Evolutionary conservation across 2,329 filamentous ascomycete species (phyloP).

Genomic region (Penicillium sp.): DNA sequence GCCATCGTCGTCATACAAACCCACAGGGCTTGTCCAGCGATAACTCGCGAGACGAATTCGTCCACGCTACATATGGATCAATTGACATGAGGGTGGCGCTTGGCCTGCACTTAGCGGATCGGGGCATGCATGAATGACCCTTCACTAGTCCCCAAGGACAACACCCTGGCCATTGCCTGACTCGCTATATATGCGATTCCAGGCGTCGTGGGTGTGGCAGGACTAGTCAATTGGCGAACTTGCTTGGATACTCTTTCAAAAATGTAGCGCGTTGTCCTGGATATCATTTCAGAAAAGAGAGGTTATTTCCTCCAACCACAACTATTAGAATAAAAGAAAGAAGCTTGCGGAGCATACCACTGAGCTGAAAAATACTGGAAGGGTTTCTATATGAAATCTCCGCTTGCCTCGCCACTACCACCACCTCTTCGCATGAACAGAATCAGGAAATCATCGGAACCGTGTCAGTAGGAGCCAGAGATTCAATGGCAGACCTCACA

Average conservation of each 20-base stretch:
- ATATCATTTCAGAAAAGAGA: background rate
- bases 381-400: background rate
- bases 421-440: background rate
- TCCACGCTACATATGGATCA: background rate
- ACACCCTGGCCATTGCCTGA: too few relatives aligned
- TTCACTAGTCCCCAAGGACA: too few relatives aligned
- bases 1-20: background rate
- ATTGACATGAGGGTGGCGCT: background rate
- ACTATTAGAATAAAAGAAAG: background rate
- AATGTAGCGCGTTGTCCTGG: background rate
- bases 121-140: too few relatives aligned
- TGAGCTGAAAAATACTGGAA: background rate
- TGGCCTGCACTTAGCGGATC: too few relatives aligned
- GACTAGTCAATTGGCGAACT: background rate
- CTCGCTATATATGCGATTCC: too few relatives aligned
- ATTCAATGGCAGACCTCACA: slow-evolving; percentile 3
- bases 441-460: slow-evolving; percentile 1
- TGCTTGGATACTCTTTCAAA: background rate
- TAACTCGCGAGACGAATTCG: background rate
- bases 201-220: too few relatives aligned
- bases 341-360: background rate
- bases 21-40: background rate
- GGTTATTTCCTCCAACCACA: background rate
- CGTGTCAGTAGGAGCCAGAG: slow-evolving; percentile 4
- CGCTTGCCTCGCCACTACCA: background rate